Evolutionary conservation across 352 stramenopile genomes (phyloP), one percentile per base, ranked within the genome.

Genomic region (Phytophthora europaea): DNA sequence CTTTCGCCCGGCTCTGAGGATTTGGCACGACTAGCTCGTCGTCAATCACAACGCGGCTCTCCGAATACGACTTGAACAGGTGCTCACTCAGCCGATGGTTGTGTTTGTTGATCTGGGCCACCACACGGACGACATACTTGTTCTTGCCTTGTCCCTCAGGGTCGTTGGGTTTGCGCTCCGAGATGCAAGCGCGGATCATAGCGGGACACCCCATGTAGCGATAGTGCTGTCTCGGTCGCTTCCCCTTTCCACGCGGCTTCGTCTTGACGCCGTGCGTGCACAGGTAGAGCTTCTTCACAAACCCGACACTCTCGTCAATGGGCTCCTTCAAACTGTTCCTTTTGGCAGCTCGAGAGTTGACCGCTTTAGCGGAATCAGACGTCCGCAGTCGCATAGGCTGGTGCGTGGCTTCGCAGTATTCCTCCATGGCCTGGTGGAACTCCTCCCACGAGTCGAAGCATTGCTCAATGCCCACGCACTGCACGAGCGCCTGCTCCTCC

Each of bases 41-140:
- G 50, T 95, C 88, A 68, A 95, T 93, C 51, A 95, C 88, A 13
- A 95, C 88, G n/a, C 88, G 88, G 69, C 82, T 94, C 57, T 95
- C 88, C 50, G 88, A 89, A 72, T 95, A 95, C 59, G 88, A 95
- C 75, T 95, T 95, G 75, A 93, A 95, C 59, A 95, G 69, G 63
- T 95, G 88, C 60, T 95, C 88, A 57, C 88, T 95, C 58, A 95
- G 66, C n/a, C 87, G 83, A 66, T 95, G 88, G 70, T 95, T 95
- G 63, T 95, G 88, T 64, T 90, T 88, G 63, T 95, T 95, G 59
- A 95, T 95, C 81, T 94, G 88, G 12, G 88, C 88, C 23, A 94
- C 87, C 16, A 95, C 88, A 16, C 88, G 88, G n/a, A 95, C 88
- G 45, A 94, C 78, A 69, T 95, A 95, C 55, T 93, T 94, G 76